Percentiles rank a stretch among this genome's conserved stretches.
Conservation (phyloP, 1,284 basidiomycete species). For the Ustilago nuda region DNA sequence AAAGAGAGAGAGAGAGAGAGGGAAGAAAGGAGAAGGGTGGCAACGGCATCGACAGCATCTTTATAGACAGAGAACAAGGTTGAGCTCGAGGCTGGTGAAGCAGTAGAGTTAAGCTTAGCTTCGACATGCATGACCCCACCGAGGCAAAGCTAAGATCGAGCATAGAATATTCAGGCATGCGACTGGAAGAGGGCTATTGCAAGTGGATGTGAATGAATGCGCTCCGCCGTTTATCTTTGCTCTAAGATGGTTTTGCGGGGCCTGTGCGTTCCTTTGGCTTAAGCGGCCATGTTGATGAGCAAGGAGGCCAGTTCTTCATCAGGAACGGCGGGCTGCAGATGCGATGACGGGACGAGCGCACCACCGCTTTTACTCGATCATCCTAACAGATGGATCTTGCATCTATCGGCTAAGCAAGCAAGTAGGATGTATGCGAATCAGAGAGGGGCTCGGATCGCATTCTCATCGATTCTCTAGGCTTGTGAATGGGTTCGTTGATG, state of each 20-base stretch:
- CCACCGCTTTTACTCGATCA: not conserved
- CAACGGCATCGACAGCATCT: not conserved
- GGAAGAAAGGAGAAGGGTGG: not conserved
- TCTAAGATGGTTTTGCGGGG: not conserved
- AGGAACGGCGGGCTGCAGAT: not conserved
- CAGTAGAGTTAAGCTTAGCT: not conserved
- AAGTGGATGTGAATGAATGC: conserved; percentile 4
- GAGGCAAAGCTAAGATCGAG: not conserved
- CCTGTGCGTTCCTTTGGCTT: not conserved
- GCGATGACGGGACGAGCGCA: not conserved
- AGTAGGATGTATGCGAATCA: not conserved
- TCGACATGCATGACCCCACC: conserved; percentile 1
- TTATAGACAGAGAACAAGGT: conserved; percentile 4
- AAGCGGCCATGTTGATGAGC: not conserved
- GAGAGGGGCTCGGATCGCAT: not conserved
- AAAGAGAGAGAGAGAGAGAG: not conserved
- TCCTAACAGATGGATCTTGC: not conserved
- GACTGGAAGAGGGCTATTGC: too few relatives aligned
- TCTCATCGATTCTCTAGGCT: not conserved
- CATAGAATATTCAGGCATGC: not conserved
- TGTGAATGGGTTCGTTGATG: not conserved
- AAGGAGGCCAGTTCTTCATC: not conserved
- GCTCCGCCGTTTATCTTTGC: conserved; percentile 10
- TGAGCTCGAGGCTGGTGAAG: not conserved
- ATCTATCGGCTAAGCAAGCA: not conserved